Percentiles rank a stretch among this genome's conserved stretches.
These are phyloP conservation scores for Coelastrella sp. DNA, from an alignment of 139 green algal species.

Conservation along the genomic window DNA sequence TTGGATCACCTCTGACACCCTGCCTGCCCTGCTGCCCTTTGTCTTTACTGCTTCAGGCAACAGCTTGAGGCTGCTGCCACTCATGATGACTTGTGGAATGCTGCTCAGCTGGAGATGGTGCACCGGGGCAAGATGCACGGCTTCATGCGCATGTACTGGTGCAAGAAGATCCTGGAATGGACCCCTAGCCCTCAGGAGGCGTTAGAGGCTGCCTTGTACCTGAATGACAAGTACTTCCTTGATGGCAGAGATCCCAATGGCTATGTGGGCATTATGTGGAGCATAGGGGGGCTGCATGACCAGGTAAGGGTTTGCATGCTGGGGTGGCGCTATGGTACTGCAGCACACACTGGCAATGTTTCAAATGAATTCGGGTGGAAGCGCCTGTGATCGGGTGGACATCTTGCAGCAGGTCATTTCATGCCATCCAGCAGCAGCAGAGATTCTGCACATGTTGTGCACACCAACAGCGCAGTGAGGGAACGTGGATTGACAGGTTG, in stretches of 20 bases:
- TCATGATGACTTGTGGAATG: slow-evolving; percentile 97
- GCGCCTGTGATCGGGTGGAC: no score
- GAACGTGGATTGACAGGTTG: no score
- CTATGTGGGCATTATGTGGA: slow-evolving; percentile 97
- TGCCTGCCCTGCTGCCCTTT: neutral
- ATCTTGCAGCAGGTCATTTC: no score
- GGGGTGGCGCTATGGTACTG: neutral
- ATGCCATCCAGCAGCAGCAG: no score
- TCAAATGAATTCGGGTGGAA: no score
- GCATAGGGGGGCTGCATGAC: slow-evolving; percentile 93
- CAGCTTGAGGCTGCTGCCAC: slow-evolving; percentile 90
- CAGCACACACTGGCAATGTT: no score
- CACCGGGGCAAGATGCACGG: slow-evolving; percentile 97
- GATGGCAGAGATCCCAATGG: slow-evolving; percentile 91
- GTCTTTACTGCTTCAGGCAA: slow-evolving; percentile 59
- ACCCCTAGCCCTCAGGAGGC: slow-evolving; percentile 84
- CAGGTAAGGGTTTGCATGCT: slow-evolving; percentile 64
- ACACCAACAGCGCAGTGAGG: no score
- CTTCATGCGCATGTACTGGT: slow-evolving; percentile 99
- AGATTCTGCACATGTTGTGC: no score
- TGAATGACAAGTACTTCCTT: slow-evolving; percentile 94
- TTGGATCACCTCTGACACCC: neutral
- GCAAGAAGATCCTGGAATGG: slow-evolving; percentile 99
- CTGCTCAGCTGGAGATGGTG: slow-evolving; percentile 93
- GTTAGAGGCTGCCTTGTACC: slow-evolving; percentile 82